Evolutionary conservation across 2,329 filamentous ascomycete species (phyloP), one percentile per base, ranked within the genome.

Genomic region (Penicillium sp.): DNA sequence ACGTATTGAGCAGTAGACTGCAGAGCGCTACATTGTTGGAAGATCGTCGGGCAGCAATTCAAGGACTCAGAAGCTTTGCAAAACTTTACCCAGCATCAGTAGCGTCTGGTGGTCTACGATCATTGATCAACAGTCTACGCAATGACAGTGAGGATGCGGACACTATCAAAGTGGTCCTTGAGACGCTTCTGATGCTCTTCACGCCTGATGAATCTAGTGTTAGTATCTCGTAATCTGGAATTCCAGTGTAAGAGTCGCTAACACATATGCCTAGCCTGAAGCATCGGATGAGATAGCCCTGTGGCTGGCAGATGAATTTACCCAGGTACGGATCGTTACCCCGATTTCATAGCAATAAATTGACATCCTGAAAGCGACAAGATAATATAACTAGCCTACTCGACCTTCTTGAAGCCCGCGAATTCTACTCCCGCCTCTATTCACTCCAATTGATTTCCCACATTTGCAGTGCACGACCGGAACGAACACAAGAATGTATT

Each of bases 251-350:
- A 10, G 4, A 19, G 10, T 42, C 61, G 51, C 67, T 73, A 57
- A 71, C 53, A 42, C 39, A 46, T 19, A 34, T 40, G 57, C 9
- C 26, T 59, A 95, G 90, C 79, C 91, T 30, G 93, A 97, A 81
- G 91, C 93, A 50, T 96, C 93, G 13, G 93, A 97, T 61, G 94
- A 99, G 74, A 95, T 99, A 65, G 89, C 89, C 16, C 79, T 97
- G 27, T 99, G 94, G 91, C 81, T 99, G 55, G 94, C 94, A 50
- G 94, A 99, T 75, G 93, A 97, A 74, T 99, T 99, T 71, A 97
- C 94, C 32, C 92, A 96, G 80, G 84, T 87, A 78, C 61, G 75
- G 9, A 40, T 48, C 68, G 14, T 30, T 39, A 39, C 45, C 44
- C 55, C 53, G 14, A 42, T n/a, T 49, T 7, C 53, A 46, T 35